Evolutionary conservation across 805 yeast species (phyloP), one percentile per base, ranked within the genome.

Genomic region (Blastobotrys chiropterorum): DNA sequence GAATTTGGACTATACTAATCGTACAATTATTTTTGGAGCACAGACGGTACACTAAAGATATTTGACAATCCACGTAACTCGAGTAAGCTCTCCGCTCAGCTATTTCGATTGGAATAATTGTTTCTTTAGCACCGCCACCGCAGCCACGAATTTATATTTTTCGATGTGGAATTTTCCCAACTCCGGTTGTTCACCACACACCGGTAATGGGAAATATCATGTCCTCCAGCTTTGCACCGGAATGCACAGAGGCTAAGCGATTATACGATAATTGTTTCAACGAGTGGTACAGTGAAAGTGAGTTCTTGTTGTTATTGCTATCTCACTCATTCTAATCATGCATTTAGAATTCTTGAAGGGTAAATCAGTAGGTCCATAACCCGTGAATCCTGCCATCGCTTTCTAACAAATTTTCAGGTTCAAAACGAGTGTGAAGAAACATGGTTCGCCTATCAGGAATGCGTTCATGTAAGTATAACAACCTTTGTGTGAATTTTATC

Each of bases 221-320:
- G 86, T 84, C 90, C 15, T 76, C 95, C 4, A 89, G 96, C 55
- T 86, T 94, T 75, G 98, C 99, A 38, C 97, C 97, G 21, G 98
- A 94, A 71, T 94, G 99, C 70, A 88, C 95, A 19, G 86, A 81
- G 38, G 79, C 85, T 53, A 94, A 94, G 69, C 81, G 81, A 60
- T 80, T 82, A 62, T 94, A 94, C 64, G 98, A 94, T 65, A 85
- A 83, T 62, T 94, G 99, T 68, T 94, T 94, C 72, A 90, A 90
- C 69, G 78, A 79, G 58, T 90, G 99, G 99, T 94, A 94, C 67
- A 83, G 94, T 3, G 97, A 94, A 60, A 86, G 79, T 75, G 56
- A 47, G 78, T 71, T 8, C 8, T 30, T 26, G 8, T 4, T 26
- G 8, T 11, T 38, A 14, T 19, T 44, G 42, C 13, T 15, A 7